Base-by-base conservation (phyloP, 2,329 filamentous ascomycete species). In the Onygena corvina region DNA sequence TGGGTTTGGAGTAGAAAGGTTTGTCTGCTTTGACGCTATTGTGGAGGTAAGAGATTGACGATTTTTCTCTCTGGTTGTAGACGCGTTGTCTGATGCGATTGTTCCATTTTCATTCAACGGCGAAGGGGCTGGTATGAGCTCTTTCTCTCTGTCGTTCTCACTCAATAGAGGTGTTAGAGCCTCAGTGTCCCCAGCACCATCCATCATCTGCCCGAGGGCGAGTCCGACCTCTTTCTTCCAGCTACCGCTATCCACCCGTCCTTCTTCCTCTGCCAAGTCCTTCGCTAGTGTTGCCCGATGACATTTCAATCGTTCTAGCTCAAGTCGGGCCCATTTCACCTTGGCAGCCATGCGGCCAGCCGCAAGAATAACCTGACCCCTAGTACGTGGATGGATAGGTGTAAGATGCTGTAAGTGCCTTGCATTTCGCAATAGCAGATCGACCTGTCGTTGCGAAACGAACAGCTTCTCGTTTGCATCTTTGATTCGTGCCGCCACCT, bases 311-410 rank as follows among this genome's bases (percentile, higher is more conserved):
- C 82, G 84, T 87, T 89, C 95, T 16, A 95, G 92, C 56, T 94
- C 87, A 63, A 93, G 83, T 53, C 90, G 77, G n/a, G 83, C 81
- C 90, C 90, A 95, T 63, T 92, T 94, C 52, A 98, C 70, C 62
- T 90, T 88, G 2, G 87, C 87, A 50, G 89, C 81, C 67, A 94
- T 82, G 5, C 84, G 80, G 4, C 83, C 86, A 16, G 92, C 90
- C 14, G 87, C 84, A 55, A 84, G 74, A n/a, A 95, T 75, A 49
- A 96, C 76, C 52, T 87, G 79, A 52, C 96, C 90, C 52, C 92
- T 77, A 0, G 87, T 89, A 66, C 88, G 88, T n/a, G 83, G 80
- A 60, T 94, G 85, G 40, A 98, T 87, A 0, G 92, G 92, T 0
- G 90, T 86, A 20, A 96, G 69, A 16, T 96, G 80, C 52, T 90